These are phyloP conservation scores for Carex sylvatica DNA, from an alignment of 202 grass and related monocot species.

Conservation along the genomic window DNA sequence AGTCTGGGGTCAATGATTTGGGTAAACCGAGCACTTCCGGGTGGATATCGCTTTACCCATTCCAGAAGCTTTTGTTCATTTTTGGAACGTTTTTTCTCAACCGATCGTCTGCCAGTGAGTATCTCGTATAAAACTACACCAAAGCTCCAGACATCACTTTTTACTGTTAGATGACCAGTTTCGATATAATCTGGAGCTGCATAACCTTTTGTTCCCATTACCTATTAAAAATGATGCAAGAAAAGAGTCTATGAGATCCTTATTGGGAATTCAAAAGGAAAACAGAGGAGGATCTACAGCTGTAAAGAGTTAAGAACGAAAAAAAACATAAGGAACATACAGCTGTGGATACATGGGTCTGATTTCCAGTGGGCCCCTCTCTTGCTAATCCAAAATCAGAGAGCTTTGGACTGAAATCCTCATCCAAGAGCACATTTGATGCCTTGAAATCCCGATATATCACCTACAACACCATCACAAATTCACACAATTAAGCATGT, in stretches of 20 bases:
- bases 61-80: conserved; percentile 54
- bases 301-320: neutral
- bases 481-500: neutral
- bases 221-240: conserved; percentile 27
- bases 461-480: conserved; percentile 20
- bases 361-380: conserved; percentile 48
- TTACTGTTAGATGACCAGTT: conserved; percentile 47
- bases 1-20: conserved; percentile 48
- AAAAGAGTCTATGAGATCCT: neutral
- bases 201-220: conserved; percentile 57
- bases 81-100: conserved; percentile 34
- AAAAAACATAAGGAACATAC: conserved; percentile 27
- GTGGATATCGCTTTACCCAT: conserved; percentile 44
- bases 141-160: conserved; percentile 53
- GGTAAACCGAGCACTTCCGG: conserved; percentile 23
- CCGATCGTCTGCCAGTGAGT: conserved; percentile 38
- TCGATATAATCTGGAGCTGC: conserved; percentile 53
- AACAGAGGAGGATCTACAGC: neutral
- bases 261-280: neutral
- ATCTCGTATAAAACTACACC: conserved; percentile 57
- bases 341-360: conserved; percentile 54
- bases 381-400: conserved; percentile 60
- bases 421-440: conserved; percentile 50
- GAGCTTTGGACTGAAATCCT: conserved; percentile 50
- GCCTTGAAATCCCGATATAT: conserved; percentile 70